Conservation (phyloP, 139 green algal genomes). For the Gonium pectorale region DNA sequence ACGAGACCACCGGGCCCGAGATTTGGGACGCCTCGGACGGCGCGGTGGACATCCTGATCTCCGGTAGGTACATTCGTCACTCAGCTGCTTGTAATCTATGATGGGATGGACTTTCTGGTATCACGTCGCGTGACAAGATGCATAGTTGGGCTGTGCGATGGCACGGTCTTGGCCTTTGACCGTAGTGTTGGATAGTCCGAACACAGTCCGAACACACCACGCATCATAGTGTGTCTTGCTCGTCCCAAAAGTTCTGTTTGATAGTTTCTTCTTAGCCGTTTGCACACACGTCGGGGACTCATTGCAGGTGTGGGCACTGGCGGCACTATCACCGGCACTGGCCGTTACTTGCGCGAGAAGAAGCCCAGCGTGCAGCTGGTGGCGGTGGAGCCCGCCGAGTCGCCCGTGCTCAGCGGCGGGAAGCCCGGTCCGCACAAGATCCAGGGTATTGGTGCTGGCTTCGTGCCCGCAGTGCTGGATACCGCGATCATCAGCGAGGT, state of each 20-base stretch:
- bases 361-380: conserved; percentile 92
- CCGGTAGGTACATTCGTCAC: too few relatives aligned
- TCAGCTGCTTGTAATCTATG: too few relatives aligned
- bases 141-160: too few relatives aligned
- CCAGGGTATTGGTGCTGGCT: conserved; percentile 93
- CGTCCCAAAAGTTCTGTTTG: too few relatives aligned
- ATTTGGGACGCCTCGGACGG: conserved; percentile 92
- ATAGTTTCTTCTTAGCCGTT: too few relatives aligned
- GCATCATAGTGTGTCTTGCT: too few relatives aligned
- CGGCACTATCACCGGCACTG: conserved; percentile 95
- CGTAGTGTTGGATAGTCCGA: too few relatives aligned
- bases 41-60: conserved; percentile 85
- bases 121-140: too few relatives aligned
- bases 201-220: too few relatives aligned
- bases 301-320: conserved; percentile 95
- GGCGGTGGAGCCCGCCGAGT: conserved; percentile 96
- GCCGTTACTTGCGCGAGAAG: conserved; percentile 89
- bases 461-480: conserved; percentile 96
- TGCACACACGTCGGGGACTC: too few relatives aligned
- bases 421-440: conserved; percentile 98
- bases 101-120: too few relatives aligned
- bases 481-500: conserved; percentile 90
- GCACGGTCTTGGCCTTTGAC: too few relatives aligned
- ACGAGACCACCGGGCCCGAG: conserved; percentile 94
- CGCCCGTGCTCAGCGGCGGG: conserved; percentile 90